Conservation (phyloP, 1,284 basidiomycete species). For the Taiwanofungus camphoratus region DNA sequence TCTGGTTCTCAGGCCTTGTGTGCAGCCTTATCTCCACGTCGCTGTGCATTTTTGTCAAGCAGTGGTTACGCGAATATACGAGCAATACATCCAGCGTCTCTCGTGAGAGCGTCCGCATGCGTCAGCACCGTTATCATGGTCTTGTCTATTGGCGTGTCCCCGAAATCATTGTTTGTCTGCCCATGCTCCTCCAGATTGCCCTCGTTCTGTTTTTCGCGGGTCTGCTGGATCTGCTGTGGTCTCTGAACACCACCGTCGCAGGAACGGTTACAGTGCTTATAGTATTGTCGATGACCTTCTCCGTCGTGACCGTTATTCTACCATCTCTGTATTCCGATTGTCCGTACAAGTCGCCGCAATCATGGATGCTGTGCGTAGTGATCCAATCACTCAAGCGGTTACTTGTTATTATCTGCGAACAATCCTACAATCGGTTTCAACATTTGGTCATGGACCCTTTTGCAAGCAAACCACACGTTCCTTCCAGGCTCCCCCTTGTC, state of each 20-base stretch:
- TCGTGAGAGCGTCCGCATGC: conserved; percentile 17
- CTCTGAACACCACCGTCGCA: conserved; percentile 15
- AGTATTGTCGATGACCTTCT: neutral
- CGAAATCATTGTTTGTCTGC: conserved; percentile 17
- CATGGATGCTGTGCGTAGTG: conserved; percentile 3
- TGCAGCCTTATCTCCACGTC: conserved; percentile 20
- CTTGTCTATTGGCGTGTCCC: conserved; percentile 18
- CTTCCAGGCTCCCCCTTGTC: neutral
- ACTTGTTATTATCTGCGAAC: neutral
- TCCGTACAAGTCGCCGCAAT: conserved; percentile 2
- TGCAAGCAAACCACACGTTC: too few relatives aligned
- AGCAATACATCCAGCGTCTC: conserved; percentile 12
- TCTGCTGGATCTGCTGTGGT: conserved; percentile 20
- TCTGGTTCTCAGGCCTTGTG: conserved; percentile 24
- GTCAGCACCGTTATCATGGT: conserved; percentile 17
- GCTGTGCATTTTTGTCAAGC: conserved; percentile 20
- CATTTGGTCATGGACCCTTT: neutral
- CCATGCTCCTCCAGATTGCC: conserved; percentile 19
- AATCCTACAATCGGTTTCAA: neutral
- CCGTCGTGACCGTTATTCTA: neutral
- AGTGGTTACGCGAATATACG: conserved; percentile 22
- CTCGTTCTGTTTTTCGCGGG: conserved; percentile 22
- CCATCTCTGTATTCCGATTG: neutral
- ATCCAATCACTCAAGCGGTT: neutral
- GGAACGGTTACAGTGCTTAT: neutral